phyloP scores from a whole-genome alignment of 108 stramenopile species.

The Skeletonema menzelii region DNA sequence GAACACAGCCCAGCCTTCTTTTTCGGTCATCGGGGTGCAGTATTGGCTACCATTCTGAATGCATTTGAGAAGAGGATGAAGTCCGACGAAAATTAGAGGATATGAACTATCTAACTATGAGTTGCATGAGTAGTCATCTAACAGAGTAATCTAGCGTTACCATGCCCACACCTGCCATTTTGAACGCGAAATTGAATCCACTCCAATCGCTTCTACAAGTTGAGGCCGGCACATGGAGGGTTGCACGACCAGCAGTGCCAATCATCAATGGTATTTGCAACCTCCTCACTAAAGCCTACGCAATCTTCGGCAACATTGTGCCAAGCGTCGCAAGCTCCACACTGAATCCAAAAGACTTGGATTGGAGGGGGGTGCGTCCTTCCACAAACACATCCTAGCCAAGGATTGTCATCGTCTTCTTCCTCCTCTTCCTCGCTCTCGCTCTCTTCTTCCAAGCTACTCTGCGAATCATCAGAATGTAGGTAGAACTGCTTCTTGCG shows the following conservation, averaged over 20 bases:
- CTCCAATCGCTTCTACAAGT: constrained; percentile 2
- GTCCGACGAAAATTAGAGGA: no score
- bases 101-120: no score
- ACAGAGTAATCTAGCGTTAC: no score
- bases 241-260: constrained; percentile 45
- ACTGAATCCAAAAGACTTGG: constrained; percentile 78
- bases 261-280: constrained; percentile 43
- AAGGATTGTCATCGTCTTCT: constrained; percentile 61
- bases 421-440: background rate
- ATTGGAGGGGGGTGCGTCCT: constrained; percentile 46
- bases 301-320: constrained; percentile 62
- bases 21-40: no score
- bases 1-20: no score
- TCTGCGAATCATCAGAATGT: background rate
- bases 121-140: no score
- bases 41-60: no score
- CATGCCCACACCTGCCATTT: background rate
- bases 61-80: no score
- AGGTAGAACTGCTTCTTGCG: background rate
- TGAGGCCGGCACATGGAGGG: constrained; percentile 37
- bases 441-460: background rate
- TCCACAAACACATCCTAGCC: constrained; percentile 80
- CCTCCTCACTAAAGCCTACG: constrained; percentile 58
- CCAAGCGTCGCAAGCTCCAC: constrained; percentile 75
- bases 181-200: no score